Conservation (phyloP, 2,329 filamentous ascomycete genomes). For the Diaporthe sp. region DNA sequence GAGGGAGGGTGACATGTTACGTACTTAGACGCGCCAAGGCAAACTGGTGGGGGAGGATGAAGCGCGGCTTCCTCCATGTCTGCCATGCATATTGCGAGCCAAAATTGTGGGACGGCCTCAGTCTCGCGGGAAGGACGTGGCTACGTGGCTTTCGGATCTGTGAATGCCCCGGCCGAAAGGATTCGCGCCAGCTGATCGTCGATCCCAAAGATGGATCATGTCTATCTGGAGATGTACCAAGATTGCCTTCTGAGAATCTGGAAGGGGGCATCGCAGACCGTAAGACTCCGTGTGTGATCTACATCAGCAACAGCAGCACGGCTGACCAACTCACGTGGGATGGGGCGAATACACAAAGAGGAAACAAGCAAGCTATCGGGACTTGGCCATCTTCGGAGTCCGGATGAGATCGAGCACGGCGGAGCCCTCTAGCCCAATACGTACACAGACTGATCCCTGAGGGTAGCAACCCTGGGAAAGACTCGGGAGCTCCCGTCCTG, state of each 20-base stretch:
- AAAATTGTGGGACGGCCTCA: not conserved
- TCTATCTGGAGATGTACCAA: not conserved
- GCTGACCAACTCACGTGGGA: not conserved
- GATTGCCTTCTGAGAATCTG: not conserved
- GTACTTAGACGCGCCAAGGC: conserved; percentile 13
- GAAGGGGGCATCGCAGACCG: not conserved
- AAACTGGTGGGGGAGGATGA: not conserved
- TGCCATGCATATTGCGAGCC: not conserved
- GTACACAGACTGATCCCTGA: not conserved
- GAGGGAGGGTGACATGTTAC: not conserved
- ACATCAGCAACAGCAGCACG: not conserved
- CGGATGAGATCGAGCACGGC: not conserved
- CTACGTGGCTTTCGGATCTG: not conserved
- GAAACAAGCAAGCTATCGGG: not conserved
- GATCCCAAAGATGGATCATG: not conserved
- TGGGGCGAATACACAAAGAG: not conserved
- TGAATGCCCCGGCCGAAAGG: not conserved
- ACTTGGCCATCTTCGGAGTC: conserved; percentile 20
- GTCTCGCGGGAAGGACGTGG: not conserved
- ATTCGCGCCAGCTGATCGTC: not conserved
- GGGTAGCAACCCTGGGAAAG: not conserved
- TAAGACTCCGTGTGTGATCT: not conserved
- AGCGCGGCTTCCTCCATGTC: not conserved
- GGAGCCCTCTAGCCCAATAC: not conserved
- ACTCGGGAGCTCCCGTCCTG: conserved; percentile 15